Evolutionary conservation across 345 rosid genomes (phyloP).

Genomic region (Citrus mangshanensis): DNA sequence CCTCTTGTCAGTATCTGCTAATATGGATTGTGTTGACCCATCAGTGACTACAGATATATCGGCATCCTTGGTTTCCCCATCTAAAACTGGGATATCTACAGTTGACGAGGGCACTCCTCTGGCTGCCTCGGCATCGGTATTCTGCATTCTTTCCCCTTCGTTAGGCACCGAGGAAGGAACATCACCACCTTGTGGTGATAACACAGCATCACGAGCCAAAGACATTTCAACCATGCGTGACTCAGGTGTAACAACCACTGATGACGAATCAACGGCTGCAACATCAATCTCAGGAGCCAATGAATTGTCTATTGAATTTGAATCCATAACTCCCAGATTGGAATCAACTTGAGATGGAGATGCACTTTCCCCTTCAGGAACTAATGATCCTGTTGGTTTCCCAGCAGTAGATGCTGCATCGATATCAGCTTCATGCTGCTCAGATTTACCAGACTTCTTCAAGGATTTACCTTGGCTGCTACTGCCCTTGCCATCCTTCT

Average conservation of each 20-base stretch:
- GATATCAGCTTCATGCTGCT: constrained; percentile 51
- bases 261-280: constrained; percentile 29
- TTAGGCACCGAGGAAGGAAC: constrained; percentile 24
- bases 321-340: constrained; percentile 24
- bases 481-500: constrained; percentile 75
- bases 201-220: constrained; percentile 25
- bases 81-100: constrained; percentile 26
- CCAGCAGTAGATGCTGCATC: constrained; percentile 30
- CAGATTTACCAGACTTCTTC: constrained; percentile 56
- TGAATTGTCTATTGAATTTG: constrained; percentile 27
- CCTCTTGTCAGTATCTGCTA: constrained; percentile 25
- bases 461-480: constrained; percentile 72
- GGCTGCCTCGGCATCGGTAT: constrained; percentile 15
- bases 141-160: constrained; percentile 26
- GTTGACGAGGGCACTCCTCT: constrained; percentile 17
- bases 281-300: constrained; percentile 25
- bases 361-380: constrained; percentile 36
- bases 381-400: constrained; percentile 18
- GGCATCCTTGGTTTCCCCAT: constrained; percentile 32
- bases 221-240: constrained; percentile 13
- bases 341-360: constrained; percentile 28
- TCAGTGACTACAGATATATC: constrained; percentile 14
- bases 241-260: constrained; percentile 26
- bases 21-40: constrained; percentile 12
- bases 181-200: constrained; percentile 18